Evolutionary conservation across 2,329 filamentous ascomycete genomes (phyloP), one percentile per base, ranked within the genome.

Genomic region (Incumbomyces lentus): DNA sequence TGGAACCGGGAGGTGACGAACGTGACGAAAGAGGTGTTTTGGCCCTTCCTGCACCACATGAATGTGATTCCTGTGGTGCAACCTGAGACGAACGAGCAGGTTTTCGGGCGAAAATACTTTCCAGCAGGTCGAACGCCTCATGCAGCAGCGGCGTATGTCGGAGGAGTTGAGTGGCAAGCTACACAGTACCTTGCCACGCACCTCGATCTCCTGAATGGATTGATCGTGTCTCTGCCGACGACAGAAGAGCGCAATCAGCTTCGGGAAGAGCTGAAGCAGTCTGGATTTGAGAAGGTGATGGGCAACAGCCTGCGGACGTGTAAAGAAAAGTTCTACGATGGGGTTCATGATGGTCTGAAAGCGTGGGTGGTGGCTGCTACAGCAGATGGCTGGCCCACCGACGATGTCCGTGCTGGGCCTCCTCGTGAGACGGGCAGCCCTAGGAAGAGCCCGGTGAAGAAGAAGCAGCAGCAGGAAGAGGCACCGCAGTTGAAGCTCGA

Each of bases 1-100:
- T 98, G 90, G 90, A 87, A 83, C 67, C 92, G 89, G 64, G 92
- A 98, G 66, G 80, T 90, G 14, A 82, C 82, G 49, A 89, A 85
- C 58, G 90, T 96, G 40, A 95, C 89, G 35, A 95, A 95, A 64
- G 90, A 98, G 64, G 90, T 96, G 22, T 98, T 98, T 63, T 98
- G 90, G 90, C 96, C 96, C 62, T 98, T 96, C 68, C 74, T 96
- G 45, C 90, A 96, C 65, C 85, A 94, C 56, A 73, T 94, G 48
- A 96, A 96, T 58, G 82, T 95, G 38, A 76, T 96, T 32, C 75
- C 86, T 29, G 56, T 67, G 46, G 51, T 60, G 44, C 42, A 45
- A 2, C 42, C 42, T 10, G 59, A 65, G 39, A 54, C 60, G 18
- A 59, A 64, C 29, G 48, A 51, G 14, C 45, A 57, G 10, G 49